Percentiles rank a stretch among this genome's conserved stretches.
Conservation (phyloP, 345 rosid species). For the Clarkia xantiana region DNA sequence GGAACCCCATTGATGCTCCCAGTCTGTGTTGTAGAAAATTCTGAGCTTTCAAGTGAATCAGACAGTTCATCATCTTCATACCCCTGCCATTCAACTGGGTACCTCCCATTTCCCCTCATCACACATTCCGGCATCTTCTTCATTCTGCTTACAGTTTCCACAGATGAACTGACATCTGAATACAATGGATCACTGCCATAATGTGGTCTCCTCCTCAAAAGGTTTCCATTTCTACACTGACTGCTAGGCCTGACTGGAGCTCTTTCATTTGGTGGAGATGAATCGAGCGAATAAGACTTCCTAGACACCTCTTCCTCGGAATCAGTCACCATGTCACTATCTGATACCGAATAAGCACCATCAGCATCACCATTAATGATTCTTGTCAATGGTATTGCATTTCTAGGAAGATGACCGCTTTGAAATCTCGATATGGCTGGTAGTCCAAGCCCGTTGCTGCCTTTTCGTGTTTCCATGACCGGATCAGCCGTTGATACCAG, state of each 20-base stretch:
- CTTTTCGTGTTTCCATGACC: slow-evolving; percentile 17
- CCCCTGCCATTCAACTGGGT: slow-evolving; percentile 26
- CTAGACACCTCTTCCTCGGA: slow-evolving; percentile 51
- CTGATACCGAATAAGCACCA: slow-evolving; percentile 40
- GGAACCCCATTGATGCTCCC: slow-evolving; percentile 34
- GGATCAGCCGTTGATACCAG: slow-evolving; percentile 24
- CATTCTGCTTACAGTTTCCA: slow-evolving; percentile 41
- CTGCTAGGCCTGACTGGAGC: slow-evolving; percentile 14
- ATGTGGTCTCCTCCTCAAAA: slow-evolving; percentile 19
- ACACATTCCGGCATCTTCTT: slow-evolving; percentile 19
- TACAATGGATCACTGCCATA: slow-evolving; percentile 34
- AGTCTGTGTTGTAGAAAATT: no score
- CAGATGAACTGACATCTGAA: slow-evolving; percentile 80
- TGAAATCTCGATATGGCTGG: slow-evolving; percentile 50
- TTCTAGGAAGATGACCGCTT: slow-evolving; percentile 43
- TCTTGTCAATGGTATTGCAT: slow-evolving; percentile 33
- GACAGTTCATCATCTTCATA: slow-evolving; percentile 58
- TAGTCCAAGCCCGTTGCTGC: slow-evolving; percentile 22
- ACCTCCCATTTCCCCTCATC: slow-evolving; percentile 19
- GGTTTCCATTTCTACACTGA: slow-evolving; percentile 18
- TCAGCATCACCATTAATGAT: slow-evolving; percentile 19
- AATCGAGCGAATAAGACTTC: slow-evolving; percentile 37
- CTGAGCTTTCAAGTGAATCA: no score
- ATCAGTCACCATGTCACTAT: slow-evolving; percentile 42
- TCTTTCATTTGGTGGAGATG: slow-evolving; percentile 52